Conservation (phyloP, 2,329 filamentous ascomycete genomes). For the Claviceps pazoutovae region DNA sequence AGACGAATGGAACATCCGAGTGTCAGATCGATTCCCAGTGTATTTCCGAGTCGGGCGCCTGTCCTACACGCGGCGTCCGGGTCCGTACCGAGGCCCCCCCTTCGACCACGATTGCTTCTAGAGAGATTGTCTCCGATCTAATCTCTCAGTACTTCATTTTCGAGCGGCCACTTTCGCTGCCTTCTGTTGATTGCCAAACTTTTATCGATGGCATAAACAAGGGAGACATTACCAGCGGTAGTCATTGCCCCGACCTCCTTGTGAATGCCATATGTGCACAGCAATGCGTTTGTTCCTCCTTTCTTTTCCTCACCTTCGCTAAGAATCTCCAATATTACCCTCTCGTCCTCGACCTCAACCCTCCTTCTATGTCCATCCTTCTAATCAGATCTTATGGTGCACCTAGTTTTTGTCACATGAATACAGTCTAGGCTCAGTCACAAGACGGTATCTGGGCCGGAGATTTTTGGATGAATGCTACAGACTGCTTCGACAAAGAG, state of each 20-base stretch:
- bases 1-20: not conserved
- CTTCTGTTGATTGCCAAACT: not conserved
- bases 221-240: not conserved
- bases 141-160: not conserved
- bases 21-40: not conserved
- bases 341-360: not conserved
- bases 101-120: not conserved
- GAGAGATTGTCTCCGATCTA: not conserved
- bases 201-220: constrained; percentile 1
- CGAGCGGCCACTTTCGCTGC: not conserved
- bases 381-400: not conserved
- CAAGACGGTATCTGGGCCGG: not conserved
- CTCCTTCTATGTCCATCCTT: not conserved
- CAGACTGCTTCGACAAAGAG: not conserved
- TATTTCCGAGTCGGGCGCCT: not conserved
- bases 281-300: not conserved
- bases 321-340: no score
- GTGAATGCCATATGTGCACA: constrained; percentile 1
- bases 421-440: not conserved
- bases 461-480: not conserved
- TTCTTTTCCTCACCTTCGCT: not conserved
- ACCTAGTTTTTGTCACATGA: not conserved
- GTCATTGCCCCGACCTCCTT: not conserved
- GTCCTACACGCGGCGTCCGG: not conserved
- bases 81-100: not conserved